Evolutionary conservation across 306 rosid species (phyloP), one percentile per base, ranked within the genome.

Genomic region (Ceratonia siliqua): DNA sequence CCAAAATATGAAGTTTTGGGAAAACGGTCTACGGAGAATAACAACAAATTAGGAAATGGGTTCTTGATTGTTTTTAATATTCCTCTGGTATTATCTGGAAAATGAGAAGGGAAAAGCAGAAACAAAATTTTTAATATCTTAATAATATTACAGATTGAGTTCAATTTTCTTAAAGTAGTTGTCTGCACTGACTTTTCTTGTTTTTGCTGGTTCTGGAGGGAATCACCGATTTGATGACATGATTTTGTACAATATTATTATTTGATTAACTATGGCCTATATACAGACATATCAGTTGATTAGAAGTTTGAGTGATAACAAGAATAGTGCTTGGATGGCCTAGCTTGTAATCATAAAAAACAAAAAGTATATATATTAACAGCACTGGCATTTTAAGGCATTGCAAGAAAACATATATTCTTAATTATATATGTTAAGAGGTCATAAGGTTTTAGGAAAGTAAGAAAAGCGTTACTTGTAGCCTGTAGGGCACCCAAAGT

Each of bases 241-340:
- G 71, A 62, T 48, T 73, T 54, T 70, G 62, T 76, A 24, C 65
- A 45, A 2, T 62, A 33, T 6, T 18, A 35, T 71, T 45, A 72
- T 74, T 61, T 22, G 42, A 48, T 38, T 50, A 11, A 38, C 52
- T 20, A 22, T 49, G 58, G 30, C 53, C 72, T 9, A 36, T 14
- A 28, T 35, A 15, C 36, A 6, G 67, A 68, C 61, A 39, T 39
- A 33, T 38, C 14, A 22, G 68, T 68, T 38, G 83, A 75, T 61
- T 20, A 65, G 25, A 72, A 30, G 63, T 73, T 36, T 48, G n/a
- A 8, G 53, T 68, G 28, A 54, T 62, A 48, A 8, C 6, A 66
- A 66, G 18, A 53, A 52, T 35, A 22, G 56, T 27, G 66, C 36
- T 8, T 62, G 50, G 66, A 45, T 76, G 58, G 63, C 74, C 59